phyloP scores from a whole-genome alignment of 2,329 filamentous ascomycete genomes.

The Phialocephala sp. region DNA sequence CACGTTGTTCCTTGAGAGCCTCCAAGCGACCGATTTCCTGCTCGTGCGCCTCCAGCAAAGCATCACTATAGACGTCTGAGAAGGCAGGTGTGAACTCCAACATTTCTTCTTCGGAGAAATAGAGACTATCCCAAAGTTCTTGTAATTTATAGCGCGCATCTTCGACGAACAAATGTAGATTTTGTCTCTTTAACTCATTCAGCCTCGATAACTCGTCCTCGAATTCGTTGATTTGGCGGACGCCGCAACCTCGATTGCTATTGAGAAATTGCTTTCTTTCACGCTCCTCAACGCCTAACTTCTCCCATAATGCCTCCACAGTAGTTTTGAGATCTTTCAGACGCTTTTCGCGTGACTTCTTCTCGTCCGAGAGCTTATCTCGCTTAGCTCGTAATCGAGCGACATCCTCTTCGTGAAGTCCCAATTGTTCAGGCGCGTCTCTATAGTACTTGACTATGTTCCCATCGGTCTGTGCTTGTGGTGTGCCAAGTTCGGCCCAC shows the following conservation, averaged over 20 bases:
- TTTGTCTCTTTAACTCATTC: conserved; percentile 93
- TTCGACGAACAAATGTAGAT: conserved; percentile 94
- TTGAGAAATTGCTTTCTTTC: conserved; percentile 88
- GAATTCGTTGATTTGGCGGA: conserved; percentile 93
- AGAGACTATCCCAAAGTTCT: conserved; percentile 92
- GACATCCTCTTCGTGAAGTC: conserved; percentile 87
- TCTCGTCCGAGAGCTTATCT: conserved; percentile 87
- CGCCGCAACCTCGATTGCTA: conserved; percentile 85
- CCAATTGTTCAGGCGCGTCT: conserved; percentile 90
- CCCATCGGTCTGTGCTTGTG: conserved; percentile 88
- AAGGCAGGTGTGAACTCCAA: conserved; percentile 97
- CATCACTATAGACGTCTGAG: conserved; percentile 96
- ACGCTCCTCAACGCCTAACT: conserved; percentile 79
- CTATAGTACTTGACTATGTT: conserved; percentile 88
- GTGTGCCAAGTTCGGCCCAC: conserved; percentile 94
- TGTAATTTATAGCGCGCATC: conserved; percentile 90
- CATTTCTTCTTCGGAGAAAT: conserved; percentile 98
- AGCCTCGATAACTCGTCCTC: conserved; percentile 87
- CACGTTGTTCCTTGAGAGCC: conserved; percentile 82
- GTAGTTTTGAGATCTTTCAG: conserved; percentile 76
- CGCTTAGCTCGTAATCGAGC: conserved; percentile 72
- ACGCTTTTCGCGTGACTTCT: conserved; percentile 77
- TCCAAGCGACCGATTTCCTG: conserved; percentile 85
- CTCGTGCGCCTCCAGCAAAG: conserved; percentile 92
- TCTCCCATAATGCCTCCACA: conserved; percentile 90